Base-by-base conservation (phyloP, 306 rosid species). In the Dryas alaskensis region DNA sequence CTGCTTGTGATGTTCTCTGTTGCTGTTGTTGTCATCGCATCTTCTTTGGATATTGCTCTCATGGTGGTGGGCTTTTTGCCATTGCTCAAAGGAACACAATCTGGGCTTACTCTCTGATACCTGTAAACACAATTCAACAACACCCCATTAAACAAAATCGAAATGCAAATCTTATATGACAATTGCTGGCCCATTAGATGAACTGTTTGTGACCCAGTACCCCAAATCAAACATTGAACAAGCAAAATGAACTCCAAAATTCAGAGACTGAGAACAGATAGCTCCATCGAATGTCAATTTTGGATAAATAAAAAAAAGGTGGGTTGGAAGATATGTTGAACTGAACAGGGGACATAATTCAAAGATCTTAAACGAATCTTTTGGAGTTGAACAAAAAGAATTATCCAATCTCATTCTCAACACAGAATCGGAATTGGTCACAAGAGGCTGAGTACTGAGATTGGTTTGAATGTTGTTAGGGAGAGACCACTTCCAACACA, bases 101-200 rank as follows among this genome's bases (percentile, higher is more conserved):
- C 87, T 68, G 84, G 84, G 52, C 84, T 83, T 43, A 75, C 73
- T 70, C 86, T 75, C 73, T 79, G 85, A 81, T 76, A 83, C 76
- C 87, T 83, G 81, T 13, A 40, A 61, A 11, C 22, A 69, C 10
- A 70, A 58, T 47, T 27, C 62, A 63, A 19, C 51, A 3, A 62
- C 25, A 39, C n/a, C 62, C 51, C 39, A 6, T 74, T 40, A 17
- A 17, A 16, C 10, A 9, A 58, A 67, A 55, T 47, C 72, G 19
- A 42, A 53, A 55, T 13, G 55, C 42, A 57, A 39, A 42, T 65
- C 37, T 22, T 60, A 17, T 14, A 37, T 42, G 22, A 31, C 65
- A 60, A 60, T 37, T 14, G 8, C 19, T 16, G 16, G 57, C 8
- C 8, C 57, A 52, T 52, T 4, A 16, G 0, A 14, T 52, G 57